phyloP scores from a whole-genome alignment of 305 asterid species.

The Withania somnifera region DNA sequence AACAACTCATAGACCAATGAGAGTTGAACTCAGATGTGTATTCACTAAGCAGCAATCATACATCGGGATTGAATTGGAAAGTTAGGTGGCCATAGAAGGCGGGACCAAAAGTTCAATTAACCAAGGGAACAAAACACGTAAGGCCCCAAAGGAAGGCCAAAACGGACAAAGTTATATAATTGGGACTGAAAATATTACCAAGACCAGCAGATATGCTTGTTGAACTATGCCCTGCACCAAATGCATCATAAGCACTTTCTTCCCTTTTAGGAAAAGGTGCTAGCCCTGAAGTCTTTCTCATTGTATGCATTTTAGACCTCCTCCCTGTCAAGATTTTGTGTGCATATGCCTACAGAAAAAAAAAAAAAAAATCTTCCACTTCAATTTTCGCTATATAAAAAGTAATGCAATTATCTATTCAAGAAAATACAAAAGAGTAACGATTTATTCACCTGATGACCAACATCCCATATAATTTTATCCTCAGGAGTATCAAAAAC shows the following conservation, averaged over 20 bases:
- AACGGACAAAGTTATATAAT: not conserved
- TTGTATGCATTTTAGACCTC: constrained; percentile 57
- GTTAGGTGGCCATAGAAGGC: not conserved
- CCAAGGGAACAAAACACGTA: not conserved
- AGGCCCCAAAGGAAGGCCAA: not conserved
- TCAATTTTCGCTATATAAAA: not conserved
- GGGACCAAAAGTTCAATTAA: not conserved
- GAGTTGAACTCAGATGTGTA: not conserved
- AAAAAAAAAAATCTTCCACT: not conserved
- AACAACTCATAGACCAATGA: not conserved
- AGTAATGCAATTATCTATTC: too few relatives aligned
- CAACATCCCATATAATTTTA: constrained; percentile 71
- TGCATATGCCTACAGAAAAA: constrained; percentile 64
- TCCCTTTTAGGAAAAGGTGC: constrained; percentile 70
- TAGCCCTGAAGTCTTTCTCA: constrained; percentile 52
- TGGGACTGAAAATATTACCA: constrained; percentile 21
- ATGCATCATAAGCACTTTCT: constrained; percentile 62
- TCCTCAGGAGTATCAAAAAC: constrained; percentile 64
- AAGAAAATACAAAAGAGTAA: too few relatives aligned
- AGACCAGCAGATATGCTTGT: constrained; percentile 81
- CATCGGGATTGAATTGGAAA: not conserved
- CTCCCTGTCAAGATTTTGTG: constrained; percentile 74
- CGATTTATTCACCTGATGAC: constrained; percentile 56
- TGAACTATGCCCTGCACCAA: constrained; percentile 74
- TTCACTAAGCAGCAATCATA: not conserved